Evolutionary conservation across 306 rosid species (phyloP), one percentile per base, ranked within the genome.

Genomic region (Amphicarpaea edgeworthii): DNA sequence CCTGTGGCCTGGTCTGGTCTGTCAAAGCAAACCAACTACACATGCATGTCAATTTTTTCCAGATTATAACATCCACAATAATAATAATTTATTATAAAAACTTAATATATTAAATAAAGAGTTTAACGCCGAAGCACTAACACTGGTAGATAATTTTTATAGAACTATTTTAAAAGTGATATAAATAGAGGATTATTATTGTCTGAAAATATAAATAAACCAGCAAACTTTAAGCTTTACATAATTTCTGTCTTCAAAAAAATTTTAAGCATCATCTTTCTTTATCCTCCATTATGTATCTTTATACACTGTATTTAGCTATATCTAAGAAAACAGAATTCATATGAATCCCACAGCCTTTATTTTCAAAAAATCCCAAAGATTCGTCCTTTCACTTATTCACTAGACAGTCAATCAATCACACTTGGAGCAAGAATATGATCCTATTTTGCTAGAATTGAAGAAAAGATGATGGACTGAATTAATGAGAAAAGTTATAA

Each of bases 1-100:
- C 62, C 40, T 77, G 58, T 65, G 37, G 53, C 46, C 58, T 38
- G 75, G 68, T 76, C 76, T 75, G 55, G 72, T 83, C 81, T 75
- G 59, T 58, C 75, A 68, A 81, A 81, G 73, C 47, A 20, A 70
- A 75, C 79, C 77, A 77, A 37, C 69, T 17, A 63, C 63, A 28
- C 79, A 76, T 8, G 69, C 57, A 77, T 34, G 45, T 66, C 63
- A 73, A 43, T 45, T 60, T 63, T 40, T 64, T 72, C 17, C 43
- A 23, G 37, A 42, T 73, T 53, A 66, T 60, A 68, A 61, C 80
- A 24, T 76, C 87, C 77, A 68, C 63, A 79, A 68, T 53, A 17
- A 37, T 21, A 66, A 61, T 3, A 50, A 30, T 32, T 46, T 60
- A 71, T 57, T 12, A 16, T 54, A 77, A 68, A 24, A 63, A 3